Percentiles rank a stretch among this genome's conserved stretches.
Evolutionary conservation across 2,329 filamentous ascomycete species (phyloP).

Genomic region (Metarhizium album): DNA sequence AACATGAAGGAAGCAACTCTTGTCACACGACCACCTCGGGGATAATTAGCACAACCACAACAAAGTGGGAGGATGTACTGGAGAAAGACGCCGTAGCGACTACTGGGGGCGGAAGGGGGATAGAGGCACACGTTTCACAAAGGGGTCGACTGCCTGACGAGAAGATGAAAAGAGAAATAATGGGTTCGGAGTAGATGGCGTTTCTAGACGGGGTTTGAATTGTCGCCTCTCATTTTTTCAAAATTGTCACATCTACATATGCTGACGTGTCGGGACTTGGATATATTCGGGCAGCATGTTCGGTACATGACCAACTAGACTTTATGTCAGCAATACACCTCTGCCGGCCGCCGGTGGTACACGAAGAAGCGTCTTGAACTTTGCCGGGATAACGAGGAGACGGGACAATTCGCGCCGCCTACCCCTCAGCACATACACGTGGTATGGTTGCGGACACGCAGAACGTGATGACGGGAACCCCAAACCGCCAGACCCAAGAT

Average conservation of each 20-base stretch:
- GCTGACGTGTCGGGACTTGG: background rate
- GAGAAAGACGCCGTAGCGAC: background rate
- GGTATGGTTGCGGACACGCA: no score
- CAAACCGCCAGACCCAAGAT: no score
- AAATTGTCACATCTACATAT: background rate
- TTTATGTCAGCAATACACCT: background rate
- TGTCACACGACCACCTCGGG: background rate
- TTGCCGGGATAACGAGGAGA: no score
- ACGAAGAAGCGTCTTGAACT: no score
- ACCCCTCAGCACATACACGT: no score
- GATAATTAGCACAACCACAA: background rate
- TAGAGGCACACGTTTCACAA: background rate
- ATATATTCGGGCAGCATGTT: background rate
- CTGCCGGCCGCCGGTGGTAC: background rate
- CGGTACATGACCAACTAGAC: background rate
- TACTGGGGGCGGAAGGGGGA: background rate
- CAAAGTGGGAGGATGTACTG: background rate
- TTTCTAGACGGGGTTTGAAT: background rate
- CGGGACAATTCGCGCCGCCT: no score
- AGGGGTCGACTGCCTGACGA: background rate
- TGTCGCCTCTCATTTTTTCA: background rate
- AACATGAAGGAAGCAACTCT: background rate
- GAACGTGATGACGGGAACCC: no score
- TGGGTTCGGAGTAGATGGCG: background rate
- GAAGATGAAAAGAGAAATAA: background rate